Evolutionary conservation across 2,329 filamentous ascomycete species (phyloP).

Genomic region (Apiospora rasikravindrae): DNA sequence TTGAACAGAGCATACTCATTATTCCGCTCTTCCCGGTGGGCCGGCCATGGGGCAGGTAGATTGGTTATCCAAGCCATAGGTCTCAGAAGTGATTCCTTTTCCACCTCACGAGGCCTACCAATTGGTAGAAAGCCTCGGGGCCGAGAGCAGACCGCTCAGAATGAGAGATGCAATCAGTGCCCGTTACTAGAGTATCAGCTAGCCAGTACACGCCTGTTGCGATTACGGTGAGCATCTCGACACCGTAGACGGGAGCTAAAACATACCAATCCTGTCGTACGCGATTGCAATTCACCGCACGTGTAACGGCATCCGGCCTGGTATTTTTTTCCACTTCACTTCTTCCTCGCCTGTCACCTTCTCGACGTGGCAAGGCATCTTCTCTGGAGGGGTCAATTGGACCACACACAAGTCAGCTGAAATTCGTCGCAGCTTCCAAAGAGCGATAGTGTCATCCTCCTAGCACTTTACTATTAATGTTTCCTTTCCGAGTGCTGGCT

Average conservation of each 20-base stretch:
- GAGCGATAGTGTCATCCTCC: neutral
- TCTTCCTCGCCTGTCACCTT: neutral
- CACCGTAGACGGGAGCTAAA: conserved; percentile 3
- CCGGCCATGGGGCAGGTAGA: neutral
- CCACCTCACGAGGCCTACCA: neutral
- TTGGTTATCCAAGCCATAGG: conserved; percentile 5
- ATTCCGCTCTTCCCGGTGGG: conserved; percentile 3
- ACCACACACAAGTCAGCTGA: neutral
- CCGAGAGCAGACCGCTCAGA: neutral
- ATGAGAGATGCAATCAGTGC: neutral
- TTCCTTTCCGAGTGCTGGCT: neutral
- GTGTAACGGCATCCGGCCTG: neutral
- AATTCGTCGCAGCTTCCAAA: neutral
- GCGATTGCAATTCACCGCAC: conserved; percentile 4
- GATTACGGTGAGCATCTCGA: neutral
- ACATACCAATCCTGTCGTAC: neutral
- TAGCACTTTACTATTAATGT: neutral
- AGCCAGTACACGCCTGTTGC: neutral
- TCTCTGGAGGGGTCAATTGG: neutral
- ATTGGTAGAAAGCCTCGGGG: neutral
- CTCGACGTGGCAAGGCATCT: neutral
- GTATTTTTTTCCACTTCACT: neutral
- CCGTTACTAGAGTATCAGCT: neutral
- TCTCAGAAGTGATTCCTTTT: conserved; percentile 13
- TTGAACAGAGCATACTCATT: neutral